Evolutionary conservation across 1,284 basidiomycete species (phyloP), one percentile per base, ranked within the genome.

Genomic region (Coniophora puteana): DNA sequence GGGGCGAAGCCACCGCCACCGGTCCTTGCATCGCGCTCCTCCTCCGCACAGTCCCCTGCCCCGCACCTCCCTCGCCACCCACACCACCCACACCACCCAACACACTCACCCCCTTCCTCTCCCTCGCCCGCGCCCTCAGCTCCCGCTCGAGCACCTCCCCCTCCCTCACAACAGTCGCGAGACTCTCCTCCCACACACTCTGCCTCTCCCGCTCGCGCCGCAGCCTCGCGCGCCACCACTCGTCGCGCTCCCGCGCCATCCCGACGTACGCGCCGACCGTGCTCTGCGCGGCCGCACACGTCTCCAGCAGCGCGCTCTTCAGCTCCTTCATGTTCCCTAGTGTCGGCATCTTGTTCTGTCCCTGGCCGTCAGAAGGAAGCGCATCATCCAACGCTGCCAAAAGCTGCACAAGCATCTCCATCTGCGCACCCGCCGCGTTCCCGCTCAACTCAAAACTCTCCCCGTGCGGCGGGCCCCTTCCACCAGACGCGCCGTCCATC

Each of bases 101-200:
- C 30, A 72, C 62, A 51, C 80, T 82, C 18, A 78, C 72, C 14
- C 81, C 62, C 52, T 58, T 69, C 48, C 83, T 57, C n/a, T n/a
- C n/a, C n/a, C n/a, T 57, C 39, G 77, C 77, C 38, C 80, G 65
- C 63, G 53, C 74, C 62, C 72, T 79, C 61, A 93, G 73, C 66
- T 93, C 89, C 46, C 69, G 65, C 66, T 98, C 95, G 34, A 96
- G 75, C 21, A 75, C 78, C 50, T 91, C 91, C 29, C 94, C 92
- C 59, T 96, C 91, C 43, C 78, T 72, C 0, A 93, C 93, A 3
- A 96, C 87, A 0, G 80, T 78, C 38, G 86, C 80, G 56, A 98
- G 68, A 61, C 90, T 94, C 63, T 94, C 89, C 64, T 97, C 93
- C 95, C 94, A 97, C 16, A 94, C 71, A 23, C 70, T 76, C 55